Base-by-base conservation (phyloP, 2,329 filamentous ascomycete species). In the Nigrospora sphaerica region DNA sequence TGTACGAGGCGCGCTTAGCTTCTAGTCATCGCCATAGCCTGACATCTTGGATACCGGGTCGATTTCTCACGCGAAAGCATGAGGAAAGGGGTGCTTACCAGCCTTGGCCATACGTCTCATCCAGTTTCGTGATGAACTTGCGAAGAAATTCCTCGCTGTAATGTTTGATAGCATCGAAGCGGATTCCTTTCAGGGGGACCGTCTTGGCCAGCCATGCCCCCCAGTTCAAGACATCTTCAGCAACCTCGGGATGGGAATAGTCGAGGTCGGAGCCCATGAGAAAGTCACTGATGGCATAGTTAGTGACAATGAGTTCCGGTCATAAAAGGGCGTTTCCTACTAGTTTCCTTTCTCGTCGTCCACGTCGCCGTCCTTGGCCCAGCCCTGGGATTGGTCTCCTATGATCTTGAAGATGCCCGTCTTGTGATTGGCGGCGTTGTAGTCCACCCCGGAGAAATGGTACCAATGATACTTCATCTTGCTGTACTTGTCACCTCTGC, bases 301-400 rank as follows among this genome's bases (percentile, higher is more conserved):
- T 10, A 28, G 23, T 10, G 23, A 28, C 23, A 10, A 2, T 7
- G 23, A 2, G 23, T 10, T 9, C 23, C 23, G 6, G 7, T 10
- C 4, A 10, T 46, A 41, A 23, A 9, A 59, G 62, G n/a, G 5
- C 16, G 11, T 23, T 11, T 1, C 39, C 14, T 48, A 46, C 23
- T 4, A 16, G 40, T 55, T 1, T 79, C 78, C 83, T 83, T 33
- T 88, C 34, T 72, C 72, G 56, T 86, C 86, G 44, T 75, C 73
- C 50, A 67, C 57, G 18, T 41, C 39, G 23, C 32, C 19, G 7
- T 86, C 77, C 59, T 49, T 44, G 34, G 86, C 78, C 62, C 79
- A 83, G 66, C 79, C 88, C 38, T 88, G 77, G 81, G 78, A 82
- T 66, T 78, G 87, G 38, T 88, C 76, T 1, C 76, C 82, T 13